Base-by-base conservation (phyloP, 1,284 basidiomycete species). In the Ceratobasidium sp. region DNA sequence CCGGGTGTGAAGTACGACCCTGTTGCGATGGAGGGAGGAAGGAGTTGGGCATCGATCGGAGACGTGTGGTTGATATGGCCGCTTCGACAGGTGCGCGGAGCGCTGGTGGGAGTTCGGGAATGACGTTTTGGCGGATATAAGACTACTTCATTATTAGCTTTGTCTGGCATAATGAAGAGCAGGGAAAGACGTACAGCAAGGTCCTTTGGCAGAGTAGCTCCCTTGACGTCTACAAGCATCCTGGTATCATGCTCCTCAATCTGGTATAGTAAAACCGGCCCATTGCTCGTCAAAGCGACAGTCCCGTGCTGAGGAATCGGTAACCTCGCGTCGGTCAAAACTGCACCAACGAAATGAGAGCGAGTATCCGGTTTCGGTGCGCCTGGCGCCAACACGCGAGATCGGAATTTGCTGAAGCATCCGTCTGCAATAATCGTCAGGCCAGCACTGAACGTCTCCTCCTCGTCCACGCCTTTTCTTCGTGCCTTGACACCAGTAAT, bases 1-100 rank as follows among this genome's bases (percentile, higher is more conserved):
- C 93, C 12, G 87, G 86, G 46, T 84, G 82, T 13, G 83, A 82
- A 2, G 85, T 84, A 75, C 5, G 81, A 80, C 13, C 95, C 84
- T 99, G 98, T 82, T 93, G 89, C 20, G 92, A 88, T 0, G 97
- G 88, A 0, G 97, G 96, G 2, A 99, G 89, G 88, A 96, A 98
- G 0, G 94, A 94, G 85, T 99, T 99, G 65, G 98, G 97, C 97
- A 99, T 99, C 23, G 92, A 91, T 13, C 96, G 90, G 33, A 97
- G 86, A 33, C 95, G 90, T 82, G 94, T 91, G 48, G 89, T 89
- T 42, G 89, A 87, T 42, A 97, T 86, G 0, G 94, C 92, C 40
- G 84, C 85, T 77, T 87, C 86, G 44, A 95, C 87, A 44, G 94
- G 86, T 1, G 86, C 81, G 61, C 93, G 93, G 12, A 97, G 87